These are phyloP conservation scores for Malus hybrid DNA, from an alignment of 331 rosid genomes.

Conservation along the genomic window DNA sequence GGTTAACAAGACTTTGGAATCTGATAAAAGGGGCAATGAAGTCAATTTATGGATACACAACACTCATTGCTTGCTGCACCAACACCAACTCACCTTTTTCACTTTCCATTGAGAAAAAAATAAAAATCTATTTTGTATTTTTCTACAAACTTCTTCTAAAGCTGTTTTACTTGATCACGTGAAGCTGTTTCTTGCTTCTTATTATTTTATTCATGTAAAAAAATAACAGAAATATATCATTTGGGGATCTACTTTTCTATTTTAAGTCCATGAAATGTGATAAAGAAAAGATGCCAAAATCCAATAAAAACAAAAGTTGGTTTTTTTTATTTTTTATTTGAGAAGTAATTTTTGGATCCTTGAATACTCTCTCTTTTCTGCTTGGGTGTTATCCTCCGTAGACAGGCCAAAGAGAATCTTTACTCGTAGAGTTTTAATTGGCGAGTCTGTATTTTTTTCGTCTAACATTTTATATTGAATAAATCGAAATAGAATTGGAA, in stretches of 20 bases:
- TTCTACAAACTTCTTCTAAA: not conserved
- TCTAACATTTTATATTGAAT: no score
- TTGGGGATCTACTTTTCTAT: not conserved
- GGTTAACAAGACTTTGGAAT: not conserved
- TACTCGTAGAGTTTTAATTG: no score
- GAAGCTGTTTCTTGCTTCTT: slow-evolving; percentile 25
- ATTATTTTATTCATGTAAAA: no score
- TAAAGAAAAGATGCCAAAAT: not conserved
- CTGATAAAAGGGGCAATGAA: not conserved
- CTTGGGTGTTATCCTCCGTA: no score
- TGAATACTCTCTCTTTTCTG: no score
- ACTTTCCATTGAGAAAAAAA: not conserved
- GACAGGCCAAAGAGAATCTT: no score
- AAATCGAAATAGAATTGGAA: not conserved
- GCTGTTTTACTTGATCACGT: slow-evolving; percentile 31
- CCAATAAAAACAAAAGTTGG: not conserved
- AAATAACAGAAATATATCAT: no score
- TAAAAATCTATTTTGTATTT: not conserved
- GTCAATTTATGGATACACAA: not conserved
- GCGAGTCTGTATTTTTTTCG: no score
- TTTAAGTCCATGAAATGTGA: slow-evolving; percentile 3
- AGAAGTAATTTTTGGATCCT: not conserved
- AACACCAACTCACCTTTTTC: not conserved
- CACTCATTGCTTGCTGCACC: not conserved
- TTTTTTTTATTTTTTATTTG: not conserved